These are phyloP conservation scores for Sphagnum magellanicum DNA, from an alignment of 228 moss, liverwort and hornwort genomes.

Conservation along the genomic window DNA sequence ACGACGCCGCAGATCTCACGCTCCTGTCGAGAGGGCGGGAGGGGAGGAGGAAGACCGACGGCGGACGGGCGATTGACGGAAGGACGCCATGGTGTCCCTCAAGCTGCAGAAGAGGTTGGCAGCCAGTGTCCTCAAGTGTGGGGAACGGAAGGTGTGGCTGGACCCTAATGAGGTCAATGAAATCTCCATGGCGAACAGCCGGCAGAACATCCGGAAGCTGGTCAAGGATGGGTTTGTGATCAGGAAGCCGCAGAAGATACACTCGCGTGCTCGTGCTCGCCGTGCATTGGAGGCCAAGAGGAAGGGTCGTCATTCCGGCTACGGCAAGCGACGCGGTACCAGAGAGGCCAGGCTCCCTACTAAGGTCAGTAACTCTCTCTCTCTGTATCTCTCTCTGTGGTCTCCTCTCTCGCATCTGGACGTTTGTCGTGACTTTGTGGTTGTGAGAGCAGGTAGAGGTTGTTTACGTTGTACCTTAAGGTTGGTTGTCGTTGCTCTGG, in stretches of 20 bases:
- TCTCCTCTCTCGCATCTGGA: no score
- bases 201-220: constrained; percentile 82
- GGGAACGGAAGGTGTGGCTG: constrained; percentile 87
- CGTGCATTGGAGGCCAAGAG: constrained; percentile 76
- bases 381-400: no score
- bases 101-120: constrained; percentile 94
- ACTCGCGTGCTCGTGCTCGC: constrained; percentile 74
- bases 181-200: constrained; percentile 90
- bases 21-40: no score
- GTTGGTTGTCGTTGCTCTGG: no score
- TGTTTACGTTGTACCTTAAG: no score
- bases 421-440: no score
- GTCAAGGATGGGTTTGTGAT: constrained; percentile 93
- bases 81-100: constrained; percentile 65
- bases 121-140: constrained; percentile 77
- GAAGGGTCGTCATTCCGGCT: constrained; percentile 79
- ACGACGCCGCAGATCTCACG: no score
- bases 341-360: constrained; percentile 80
- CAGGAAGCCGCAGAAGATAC: constrained; percentile 76
- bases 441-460: no score
- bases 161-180: constrained; percentile 87
- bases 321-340: constrained; percentile 83
- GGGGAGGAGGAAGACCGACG: no score
- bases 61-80: no score
- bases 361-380: constrained; percentile 22